Percentiles rank a stretch among this genome's conserved stretches.
Conservation (phyloP, 2,329 filamentous ascomycete genomes). For the Ceratocystiopsis sp. region DNA sequence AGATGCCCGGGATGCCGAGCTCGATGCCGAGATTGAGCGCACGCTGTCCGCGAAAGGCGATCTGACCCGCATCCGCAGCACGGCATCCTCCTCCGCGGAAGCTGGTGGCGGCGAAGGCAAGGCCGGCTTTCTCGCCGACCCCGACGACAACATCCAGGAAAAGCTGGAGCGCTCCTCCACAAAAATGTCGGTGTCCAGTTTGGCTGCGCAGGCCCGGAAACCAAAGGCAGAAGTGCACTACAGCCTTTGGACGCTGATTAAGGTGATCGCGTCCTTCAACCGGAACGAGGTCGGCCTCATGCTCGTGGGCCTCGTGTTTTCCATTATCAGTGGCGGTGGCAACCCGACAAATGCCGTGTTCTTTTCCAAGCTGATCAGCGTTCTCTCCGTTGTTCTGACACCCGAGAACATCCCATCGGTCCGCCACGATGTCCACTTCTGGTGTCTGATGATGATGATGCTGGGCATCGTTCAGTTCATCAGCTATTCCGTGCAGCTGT, state of each 20-base stretch:
- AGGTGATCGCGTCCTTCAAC: slow-evolving; percentile 69
- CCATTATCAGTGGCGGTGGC: slow-evolving; percentile 61
- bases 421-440: slow-evolving; percentile 61
- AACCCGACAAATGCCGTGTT: slow-evolving; percentile 52
- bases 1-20: slow-evolving; percentile 25
- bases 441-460: slow-evolving; percentile 79
- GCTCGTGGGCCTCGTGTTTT: slow-evolving; percentile 55
- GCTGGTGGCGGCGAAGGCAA: neutral
- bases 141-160: slow-evolving; percentile 42
- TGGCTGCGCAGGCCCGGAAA: slow-evolving; percentile 42
- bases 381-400: slow-evolving; percentile 20
- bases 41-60: slow-evolving; percentile 26
- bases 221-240: slow-evolving; percentile 35
- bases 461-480: slow-evolving; percentile 59
- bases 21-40: slow-evolving; percentile 25
- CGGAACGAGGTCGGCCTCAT: slow-evolving; percentile 52
- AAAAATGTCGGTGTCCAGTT: slow-evolving; percentile 48
- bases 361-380: slow-evolving; percentile 74
- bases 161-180: slow-evolving; percentile 39
- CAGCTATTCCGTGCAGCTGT: slow-evolving; percentile 49
- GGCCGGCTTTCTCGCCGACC: slow-evolving; percentile 30
- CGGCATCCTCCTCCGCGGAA: slow-evolving; percentile 14
- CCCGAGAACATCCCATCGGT: slow-evolving; percentile 35
- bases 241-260: slow-evolving; percentile 58
- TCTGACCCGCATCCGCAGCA: slow-evolving; percentile 30